Evolutionary conservation across 1,139 yeast species (phyloP), one percentile per base, ranked within the genome.

Genomic region (Geotrichum europaeum): DNA sequence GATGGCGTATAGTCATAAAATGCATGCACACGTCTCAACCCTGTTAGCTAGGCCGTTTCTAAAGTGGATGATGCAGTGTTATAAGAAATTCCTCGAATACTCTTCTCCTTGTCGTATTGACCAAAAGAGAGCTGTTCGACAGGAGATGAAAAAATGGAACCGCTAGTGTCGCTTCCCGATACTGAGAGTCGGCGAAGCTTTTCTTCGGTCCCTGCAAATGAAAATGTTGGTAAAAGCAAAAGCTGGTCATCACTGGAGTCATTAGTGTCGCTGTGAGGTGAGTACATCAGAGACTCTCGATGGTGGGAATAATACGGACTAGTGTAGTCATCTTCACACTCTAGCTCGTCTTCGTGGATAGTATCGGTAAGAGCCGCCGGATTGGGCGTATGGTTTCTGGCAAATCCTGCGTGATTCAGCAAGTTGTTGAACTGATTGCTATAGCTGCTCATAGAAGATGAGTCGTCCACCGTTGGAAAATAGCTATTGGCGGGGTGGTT

Each of bases 401-500:
- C 56, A 49, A 53, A 57, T 20, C 60, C 60, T 12, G 60, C 56
- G 22, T 51, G 53, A 43, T 53, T 40, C 2, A 57, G 40, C 30
- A 57, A 43, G 24, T 49, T 53, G 24, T 57, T 53, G 30, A 53
- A 53, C n/a, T 34, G 22, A 24, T 57, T 57, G 20, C 45, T 43
- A 22, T 51, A 43, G n/a, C 43, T 36, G 18, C 43, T 36, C 6
- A 36, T 15, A 36, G 12, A 36, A 6, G 43, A 36, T 15, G 43
- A 36, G 18, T 36, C 10, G n/a, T 36, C 43, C 6, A 36, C 43
- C n/a, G 43, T 13, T n/a, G 43, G 43, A 36, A 36, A 36, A 36
- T 36, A 36, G 43, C 43, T 36, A n/a, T 36, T n/a, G 15, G 43
- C 15, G 18, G 43, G 18, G 18, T 36, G 43, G 43, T 36, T 36